Base-by-base conservation (phyloP, 2,329 filamentous ascomycete species). In the Dryadomyces quercivorus region DNA sequence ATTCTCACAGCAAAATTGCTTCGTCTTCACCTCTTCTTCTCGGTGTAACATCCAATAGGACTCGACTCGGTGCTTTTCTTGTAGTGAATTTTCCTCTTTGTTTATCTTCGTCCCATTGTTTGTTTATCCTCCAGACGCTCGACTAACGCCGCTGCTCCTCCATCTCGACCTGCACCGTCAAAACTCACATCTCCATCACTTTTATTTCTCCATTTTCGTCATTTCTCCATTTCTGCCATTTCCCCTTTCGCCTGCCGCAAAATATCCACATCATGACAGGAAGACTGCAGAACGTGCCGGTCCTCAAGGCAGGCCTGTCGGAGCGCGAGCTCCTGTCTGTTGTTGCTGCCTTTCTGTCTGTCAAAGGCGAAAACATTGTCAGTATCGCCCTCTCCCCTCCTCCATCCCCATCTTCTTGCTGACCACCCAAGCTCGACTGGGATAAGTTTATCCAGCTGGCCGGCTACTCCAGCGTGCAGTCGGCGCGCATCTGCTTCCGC, bases 401-500 rank as follows among this genome's bases (percentile, higher is more conserved):
- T 20, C 5, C 2, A 8, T 22, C 7, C n/a, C 22, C 16, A 22
- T 21, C 10, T 4, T n/a, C 16, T 42, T 42, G 38, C 38, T 42
- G 38, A 42, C 26, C 26, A 5, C 3, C 42, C 16, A 12, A 59
- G 56, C 22, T 61, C 16, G 56, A 59, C 49, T 60, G 55, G 50
- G 42, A 50, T 6, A 59, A 56, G 26, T 61, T 60, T 26, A 51
- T 58, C 3, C 36, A 40, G 10, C 40, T 60, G 12, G 55, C 58
- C 12, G 60, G 59, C 16, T 60, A 60, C 26, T 42, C 50, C 4
- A 58, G 54, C 40, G 31, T 48, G 20, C 52, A 58, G 13, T 59
- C 58, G 3, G 60, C 59, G 3, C 57, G 58, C 61, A 76, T 78
- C 55, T 82, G 82, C 67, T 84, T 82, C 64, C 78, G 78, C 22